Evolutionary conservation across 192 early-diverging fungal species (phyloP).

Genomic region (Backusella psychrophila): DNA sequence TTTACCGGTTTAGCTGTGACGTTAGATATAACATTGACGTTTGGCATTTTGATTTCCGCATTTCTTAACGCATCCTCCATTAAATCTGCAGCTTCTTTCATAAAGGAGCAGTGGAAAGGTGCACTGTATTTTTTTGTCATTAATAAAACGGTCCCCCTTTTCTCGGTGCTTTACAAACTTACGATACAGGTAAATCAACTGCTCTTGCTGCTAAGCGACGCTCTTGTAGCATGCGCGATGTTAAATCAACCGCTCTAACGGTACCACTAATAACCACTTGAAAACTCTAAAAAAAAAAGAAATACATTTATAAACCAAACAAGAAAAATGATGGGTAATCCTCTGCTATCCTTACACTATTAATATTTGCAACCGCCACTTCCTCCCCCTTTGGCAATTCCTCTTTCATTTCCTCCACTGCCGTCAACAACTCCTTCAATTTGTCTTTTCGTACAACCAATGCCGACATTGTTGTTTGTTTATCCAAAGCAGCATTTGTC

Average conservation of each 20-base stretch:
- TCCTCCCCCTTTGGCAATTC: slow-evolving; percentile 69
- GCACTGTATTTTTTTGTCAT: slow-evolving; percentile 44
- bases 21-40: slow-evolving; percentile 88
- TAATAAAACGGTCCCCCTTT: background rate
- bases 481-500: slow-evolving; percentile 68
- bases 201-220: slow-evolving; percentile 83
- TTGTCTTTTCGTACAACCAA: slow-evolving; percentile 73
- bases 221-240: slow-evolving; percentile 77
- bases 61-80: slow-evolving; percentile 70
- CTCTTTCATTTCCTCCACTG: slow-evolving; percentile 64
- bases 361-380: slow-evolving; percentile 88
- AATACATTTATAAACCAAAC: background rate
- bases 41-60: slow-evolving; percentile 67
- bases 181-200: slow-evolving; percentile 89
- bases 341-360: slow-evolving; percentile 45
- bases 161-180: slow-evolving; percentile 14
- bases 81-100: slow-evolving; percentile 78
- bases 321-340: background rate
- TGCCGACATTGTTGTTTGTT: slow-evolving; percentile 87
- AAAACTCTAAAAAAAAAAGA: slow-evolving; percentile 47
- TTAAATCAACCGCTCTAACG: slow-evolving; percentile 79
- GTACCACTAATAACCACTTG: slow-evolving; percentile 94
- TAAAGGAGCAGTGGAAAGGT: slow-evolving; percentile 93
- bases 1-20: slow-evolving; percentile 83
- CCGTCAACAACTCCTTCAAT: slow-evolving; percentile 66